Evolutionary conservation across 441 rosid species (phyloP), one percentile per base, ranked within the genome.

Genomic region (Mallotus repandus): DNA sequence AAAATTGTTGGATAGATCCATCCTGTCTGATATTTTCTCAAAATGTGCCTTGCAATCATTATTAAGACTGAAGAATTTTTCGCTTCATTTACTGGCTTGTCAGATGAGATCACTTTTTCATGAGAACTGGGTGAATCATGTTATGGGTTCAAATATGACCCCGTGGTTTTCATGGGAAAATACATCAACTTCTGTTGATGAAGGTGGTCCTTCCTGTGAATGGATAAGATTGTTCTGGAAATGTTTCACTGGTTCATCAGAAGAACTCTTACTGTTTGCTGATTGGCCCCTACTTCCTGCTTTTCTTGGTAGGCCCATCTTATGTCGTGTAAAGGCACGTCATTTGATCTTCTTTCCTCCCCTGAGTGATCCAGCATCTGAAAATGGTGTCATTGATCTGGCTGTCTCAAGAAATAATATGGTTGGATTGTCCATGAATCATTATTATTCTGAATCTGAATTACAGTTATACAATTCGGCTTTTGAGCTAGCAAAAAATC

Each of bases 271-370:
- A 52, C 87, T 89, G 68, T 96, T 93, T 77, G 84, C 91, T 32
- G 96, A 96, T 76, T 96, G 99, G 99, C 99, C 99, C 56, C 75
- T 96, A 66, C 86, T 96, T 85, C 99, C 99, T 85, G 97, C 97
- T 65, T 91, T 93, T 83, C 97, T 93, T 77, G 98, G 99, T 48
- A 86, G 98, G 82, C 88, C 97, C 62, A 86, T 93, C 74, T 83
- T 96, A 68, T 96, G 99, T 83, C 97, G 99, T 78, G 89, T 93
- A 61, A 88, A 87, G 81, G 97, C 91, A 79, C 79, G 86, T 63
- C 89, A 85, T 73, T 86, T 96, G 75, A 88, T 91, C 72, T 91
- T 96, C 69, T 74, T 93, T 86, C 94, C 99, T 79, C 97, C 99
- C 32, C 60, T 79, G 70, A 80, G 70, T 62, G 88, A 83, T 76